These are phyloP conservation scores for Bruguiera hainesii DNA, from an alignment of 441 rosid species.

Conservation along the genomic window DNA sequence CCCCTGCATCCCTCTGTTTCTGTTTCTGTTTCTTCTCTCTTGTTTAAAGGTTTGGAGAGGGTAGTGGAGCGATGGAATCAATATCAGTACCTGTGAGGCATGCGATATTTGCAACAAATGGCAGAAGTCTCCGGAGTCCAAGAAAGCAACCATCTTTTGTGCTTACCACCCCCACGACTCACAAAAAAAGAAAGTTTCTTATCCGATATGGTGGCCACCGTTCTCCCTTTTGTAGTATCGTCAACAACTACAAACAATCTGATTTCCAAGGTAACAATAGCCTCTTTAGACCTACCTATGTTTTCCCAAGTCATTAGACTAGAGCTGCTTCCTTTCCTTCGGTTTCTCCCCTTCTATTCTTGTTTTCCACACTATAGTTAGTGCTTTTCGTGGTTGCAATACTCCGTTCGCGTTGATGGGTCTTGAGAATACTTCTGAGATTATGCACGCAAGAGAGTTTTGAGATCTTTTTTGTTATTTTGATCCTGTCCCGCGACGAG, in stretches of 20 bases:
- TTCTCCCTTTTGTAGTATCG: conserved; percentile 19
- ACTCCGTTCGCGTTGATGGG: not conserved
- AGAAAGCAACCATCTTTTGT: conserved; percentile 3
- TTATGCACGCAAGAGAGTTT: too few species aligned
- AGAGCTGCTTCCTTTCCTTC: not conserved
- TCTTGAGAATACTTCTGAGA: not conserved
- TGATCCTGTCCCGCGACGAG: too few species aligned
- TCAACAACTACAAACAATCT: conserved; percentile 37
- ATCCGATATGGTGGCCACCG: conserved; percentile 11
- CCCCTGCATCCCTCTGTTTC: not conserved
- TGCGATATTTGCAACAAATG: conserved; percentile 18
- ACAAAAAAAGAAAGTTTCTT: conserved; percentile 15
- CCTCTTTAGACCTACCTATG: not conserved
- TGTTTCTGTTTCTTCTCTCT: not conserved
- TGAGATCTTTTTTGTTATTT: too few species aligned
- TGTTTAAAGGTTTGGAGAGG: not conserved
- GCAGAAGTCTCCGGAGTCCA: conserved; percentile 1
- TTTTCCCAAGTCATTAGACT: not conserved
- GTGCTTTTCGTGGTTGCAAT: not conserved
- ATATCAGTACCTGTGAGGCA: conserved; percentile 22
- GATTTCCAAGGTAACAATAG: conserved; percentile 53
- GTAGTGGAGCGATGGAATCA: conserved; percentile 27
- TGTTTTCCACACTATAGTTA: too few species aligned
- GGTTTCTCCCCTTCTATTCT: not conserved
- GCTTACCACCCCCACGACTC: conserved; percentile 8